Evolutionary conservation across 176 grass and related monocot species (phyloP).

Genomic region (Aegilops longissima): DNA sequence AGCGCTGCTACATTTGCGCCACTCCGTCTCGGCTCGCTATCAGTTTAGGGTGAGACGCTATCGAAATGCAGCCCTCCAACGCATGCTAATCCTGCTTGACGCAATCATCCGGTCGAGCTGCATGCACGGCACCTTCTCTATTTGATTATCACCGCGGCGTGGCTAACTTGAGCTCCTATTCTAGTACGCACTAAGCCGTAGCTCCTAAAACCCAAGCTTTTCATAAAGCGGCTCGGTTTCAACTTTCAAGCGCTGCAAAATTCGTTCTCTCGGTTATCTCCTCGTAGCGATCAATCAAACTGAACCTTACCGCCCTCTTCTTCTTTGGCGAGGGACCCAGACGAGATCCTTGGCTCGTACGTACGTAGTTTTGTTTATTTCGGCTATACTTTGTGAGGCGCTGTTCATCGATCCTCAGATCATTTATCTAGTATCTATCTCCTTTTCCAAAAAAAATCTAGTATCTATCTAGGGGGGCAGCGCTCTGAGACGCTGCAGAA

Average conservation of each 20-base stretch:
- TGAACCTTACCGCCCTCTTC: too few relatives aligned
- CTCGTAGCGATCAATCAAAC: too few relatives aligned
- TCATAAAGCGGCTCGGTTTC: background rate
- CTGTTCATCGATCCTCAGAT: background rate
- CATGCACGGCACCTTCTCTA: background rate
- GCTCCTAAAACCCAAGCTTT: background rate
- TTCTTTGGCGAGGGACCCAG: background rate
- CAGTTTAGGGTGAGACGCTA: background rate
- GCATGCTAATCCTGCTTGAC: slow-evolving; percentile 40
- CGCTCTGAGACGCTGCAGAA: background rate
- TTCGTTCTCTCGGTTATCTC: too few relatives aligned
- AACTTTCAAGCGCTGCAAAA: background rate
- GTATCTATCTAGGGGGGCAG: background rate
- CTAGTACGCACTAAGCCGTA: background rate
- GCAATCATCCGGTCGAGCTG: slow-evolving; percentile 35
- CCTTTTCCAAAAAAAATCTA: too few relatives aligned
- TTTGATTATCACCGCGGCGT: background rate
- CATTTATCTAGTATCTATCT: too few relatives aligned
- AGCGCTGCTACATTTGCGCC: background rate
- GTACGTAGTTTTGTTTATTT: background rate
- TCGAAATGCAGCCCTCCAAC: background rate
- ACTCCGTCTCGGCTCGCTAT: background rate
- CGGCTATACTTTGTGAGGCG: background rate
- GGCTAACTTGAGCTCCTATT: background rate
- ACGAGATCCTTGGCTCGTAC: background rate